Evolutionary conservation across 2,329 filamentous ascomycete genomes (phyloP).

Genomic region (Phaeophleospora eucalypticola): DNA sequence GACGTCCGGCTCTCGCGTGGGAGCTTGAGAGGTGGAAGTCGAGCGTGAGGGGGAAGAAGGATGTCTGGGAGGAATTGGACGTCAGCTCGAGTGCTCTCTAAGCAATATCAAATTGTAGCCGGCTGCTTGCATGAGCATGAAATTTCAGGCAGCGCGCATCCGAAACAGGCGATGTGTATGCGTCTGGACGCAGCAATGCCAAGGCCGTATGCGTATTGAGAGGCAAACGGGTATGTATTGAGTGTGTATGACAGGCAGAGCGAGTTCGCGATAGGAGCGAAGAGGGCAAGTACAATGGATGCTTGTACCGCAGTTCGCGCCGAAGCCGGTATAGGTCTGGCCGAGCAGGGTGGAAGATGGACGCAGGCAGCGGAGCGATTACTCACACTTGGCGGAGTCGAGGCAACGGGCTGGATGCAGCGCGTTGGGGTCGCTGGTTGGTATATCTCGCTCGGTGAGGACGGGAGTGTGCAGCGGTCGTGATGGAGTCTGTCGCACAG

Average conservation of each 20-base stretch:
- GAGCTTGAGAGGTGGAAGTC: constrained; percentile 7
- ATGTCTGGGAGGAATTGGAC: constrained; percentile 9
- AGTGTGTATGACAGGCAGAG: too few species aligned
- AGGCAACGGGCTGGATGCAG: constrained; percentile 5
- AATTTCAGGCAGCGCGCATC: constrained; percentile 7
- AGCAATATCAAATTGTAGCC: constrained; percentile 20
- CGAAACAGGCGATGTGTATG: constrained; percentile 1
- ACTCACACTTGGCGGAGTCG: background rate
- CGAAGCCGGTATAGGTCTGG: constrained; percentile 6
- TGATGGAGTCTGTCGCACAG: too few species aligned
- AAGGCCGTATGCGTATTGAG: too few species aligned
- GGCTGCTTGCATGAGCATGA: constrained; percentile 21
- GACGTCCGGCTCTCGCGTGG: constrained; percentile 16
- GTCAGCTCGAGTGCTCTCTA: constrained; percentile 12
- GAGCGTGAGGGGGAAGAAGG: constrained; percentile 9
- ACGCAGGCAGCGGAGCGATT: background rate
- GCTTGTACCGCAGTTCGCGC: background rate
- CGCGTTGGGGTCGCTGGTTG: constrained; percentile 5
- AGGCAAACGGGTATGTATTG: too few species aligned
- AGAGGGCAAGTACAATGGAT: constrained; percentile 6
- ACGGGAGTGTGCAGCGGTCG: constrained; percentile 4
- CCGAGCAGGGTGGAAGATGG: background rate
- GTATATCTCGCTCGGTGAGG: constrained; percentile 8
- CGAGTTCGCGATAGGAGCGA: too few species aligned
- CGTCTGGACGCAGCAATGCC: background rate